A percentile compares a stretch with the other conserved stretches of the same genome.
phyloP scores from a whole-genome alignment of 2,329 filamentous ascomycete genomes.

The Cryphonectria nitschkei region DNA sequence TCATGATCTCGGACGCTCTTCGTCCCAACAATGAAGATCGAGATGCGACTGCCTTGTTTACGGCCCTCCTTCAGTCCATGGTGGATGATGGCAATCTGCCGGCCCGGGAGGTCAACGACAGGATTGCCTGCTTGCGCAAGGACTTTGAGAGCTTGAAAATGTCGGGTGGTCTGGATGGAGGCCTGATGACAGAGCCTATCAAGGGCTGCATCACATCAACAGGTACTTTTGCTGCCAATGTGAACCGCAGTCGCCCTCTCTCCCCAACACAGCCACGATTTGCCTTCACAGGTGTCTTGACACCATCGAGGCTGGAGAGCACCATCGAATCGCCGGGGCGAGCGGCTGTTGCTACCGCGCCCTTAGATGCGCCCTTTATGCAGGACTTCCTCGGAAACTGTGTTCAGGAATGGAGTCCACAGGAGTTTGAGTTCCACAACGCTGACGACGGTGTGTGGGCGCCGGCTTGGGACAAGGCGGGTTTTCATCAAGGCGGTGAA shows the following conservation, averaged over 20 bases:
- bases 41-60: conserved; percentile 32
- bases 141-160: conserved; percentile 27
- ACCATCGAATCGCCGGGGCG: background rate
- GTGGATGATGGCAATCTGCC: conserved; percentile 36
- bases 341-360: conserved; percentile 1
- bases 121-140: conserved; percentile 28
- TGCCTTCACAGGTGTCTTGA: background rate
- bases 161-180: conserved; percentile 1
- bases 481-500: conserved; percentile 4
- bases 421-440: conserved; percentile 12
- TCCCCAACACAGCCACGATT: background rate
- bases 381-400: conserved; percentile 17
- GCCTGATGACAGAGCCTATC: conserved; percentile 6
- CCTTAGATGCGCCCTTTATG: conserved; percentile 15
- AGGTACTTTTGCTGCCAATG: conserved; percentile 20
- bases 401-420: conserved; percentile 8
- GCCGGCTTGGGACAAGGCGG: conserved; percentile 9
- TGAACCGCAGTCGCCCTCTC: conserved; percentile 2
- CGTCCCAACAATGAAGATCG: conserved; percentile 30
- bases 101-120: conserved; percentile 34
- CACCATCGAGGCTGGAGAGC: background rate
- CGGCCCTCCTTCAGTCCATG: conserved; percentile 35
- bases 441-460: background rate
- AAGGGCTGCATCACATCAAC: conserved; percentile 13
- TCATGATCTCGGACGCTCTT: conserved; percentile 35